Evolutionary conservation across 768 basidiomycete species (phyloP).

Genomic region (Rhodocollybia butyracea): DNA sequence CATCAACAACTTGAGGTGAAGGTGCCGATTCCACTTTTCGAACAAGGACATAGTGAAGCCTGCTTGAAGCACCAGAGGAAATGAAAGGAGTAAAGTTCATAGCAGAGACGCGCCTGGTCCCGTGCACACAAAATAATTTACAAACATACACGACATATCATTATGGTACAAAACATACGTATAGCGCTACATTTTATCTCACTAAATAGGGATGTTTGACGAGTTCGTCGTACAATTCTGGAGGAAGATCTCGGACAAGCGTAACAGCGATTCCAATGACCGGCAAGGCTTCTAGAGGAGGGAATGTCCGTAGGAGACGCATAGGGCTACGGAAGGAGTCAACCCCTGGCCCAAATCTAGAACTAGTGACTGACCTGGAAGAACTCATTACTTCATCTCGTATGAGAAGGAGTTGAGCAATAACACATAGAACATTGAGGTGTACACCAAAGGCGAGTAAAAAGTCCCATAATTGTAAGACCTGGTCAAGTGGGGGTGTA

Average conservation of each 20-base stretch:
- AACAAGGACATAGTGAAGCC: slow-evolving; percentile 74
- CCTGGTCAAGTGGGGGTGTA: slow-evolving; percentile 94
- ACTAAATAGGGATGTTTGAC: slow-evolving; percentile 83
- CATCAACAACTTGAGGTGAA: slow-evolving; percentile 58
- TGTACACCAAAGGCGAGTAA: slow-evolving; percentile 95
- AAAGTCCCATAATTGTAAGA: slow-evolving; percentile 96
- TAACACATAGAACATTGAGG: slow-evolving; percentile 94
- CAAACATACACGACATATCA: background rate
- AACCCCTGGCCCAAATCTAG: background rate
- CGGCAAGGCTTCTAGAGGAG: slow-evolving; percentile 81
- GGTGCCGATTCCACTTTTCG: slow-evolving; percentile 63
- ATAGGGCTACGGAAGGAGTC: slow-evolving; percentile 64
- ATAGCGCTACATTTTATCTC: background rate
- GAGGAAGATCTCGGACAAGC: slow-evolving; percentile 85
- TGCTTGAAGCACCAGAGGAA: slow-evolving; percentile 74
- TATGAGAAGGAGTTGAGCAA: slow-evolving; percentile 90
- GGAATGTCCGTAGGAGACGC: slow-evolving; percentile 91
- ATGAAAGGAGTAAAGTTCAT: slow-evolving; percentile 52
- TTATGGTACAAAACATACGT: background rate
- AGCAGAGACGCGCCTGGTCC: too few species aligned
- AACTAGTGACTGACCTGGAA: slow-evolving; percentile 57
- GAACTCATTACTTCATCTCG: slow-evolving; percentile 87
- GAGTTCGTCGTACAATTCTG: slow-evolving; percentile 84
- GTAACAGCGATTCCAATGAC: slow-evolving; percentile 94
- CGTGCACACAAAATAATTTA: background rate